Evolutionary conservation across 495 filamentous ascomycete genomes (phyloP).

Genomic region (Copromyces sp.): DNA sequence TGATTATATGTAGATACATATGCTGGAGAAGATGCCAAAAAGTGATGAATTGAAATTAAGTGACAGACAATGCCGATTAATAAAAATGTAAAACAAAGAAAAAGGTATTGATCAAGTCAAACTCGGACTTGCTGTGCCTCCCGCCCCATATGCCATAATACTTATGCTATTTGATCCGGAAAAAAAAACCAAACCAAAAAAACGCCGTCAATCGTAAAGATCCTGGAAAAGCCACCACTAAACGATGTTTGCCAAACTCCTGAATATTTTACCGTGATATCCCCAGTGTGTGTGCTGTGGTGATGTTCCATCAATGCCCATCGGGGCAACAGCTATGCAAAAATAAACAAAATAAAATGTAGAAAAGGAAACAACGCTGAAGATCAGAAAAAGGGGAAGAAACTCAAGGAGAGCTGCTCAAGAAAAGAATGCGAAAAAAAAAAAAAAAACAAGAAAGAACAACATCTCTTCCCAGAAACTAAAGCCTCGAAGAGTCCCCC

Average conservation of each 20-base stretch:
- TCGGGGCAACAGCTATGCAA: background rate
- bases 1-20: background rate
- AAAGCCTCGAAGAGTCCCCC: background rate
- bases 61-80: background rate
- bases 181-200: background rate
- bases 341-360: background rate
- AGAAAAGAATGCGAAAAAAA: background rate
- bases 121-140: background rate
- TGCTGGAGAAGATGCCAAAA: background rate
- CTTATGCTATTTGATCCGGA: background rate
- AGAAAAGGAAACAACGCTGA: background rate
- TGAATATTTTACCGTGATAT: background rate
- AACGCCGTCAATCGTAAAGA: background rate
- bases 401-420: background rate
- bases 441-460: background rate
- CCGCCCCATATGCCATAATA: background rate
- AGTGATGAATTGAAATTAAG: background rate
- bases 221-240: background rate
- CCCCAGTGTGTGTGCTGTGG: background rate
- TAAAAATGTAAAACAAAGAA: background rate
- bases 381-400: background rate
- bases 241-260: background rate
- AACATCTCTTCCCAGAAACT: background rate
- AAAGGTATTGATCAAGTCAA: background rate
- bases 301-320: background rate